Base-by-base conservation (phyloP, 352 stramenopile genomes). In the Globisporangium recalcitrans region DNA sequence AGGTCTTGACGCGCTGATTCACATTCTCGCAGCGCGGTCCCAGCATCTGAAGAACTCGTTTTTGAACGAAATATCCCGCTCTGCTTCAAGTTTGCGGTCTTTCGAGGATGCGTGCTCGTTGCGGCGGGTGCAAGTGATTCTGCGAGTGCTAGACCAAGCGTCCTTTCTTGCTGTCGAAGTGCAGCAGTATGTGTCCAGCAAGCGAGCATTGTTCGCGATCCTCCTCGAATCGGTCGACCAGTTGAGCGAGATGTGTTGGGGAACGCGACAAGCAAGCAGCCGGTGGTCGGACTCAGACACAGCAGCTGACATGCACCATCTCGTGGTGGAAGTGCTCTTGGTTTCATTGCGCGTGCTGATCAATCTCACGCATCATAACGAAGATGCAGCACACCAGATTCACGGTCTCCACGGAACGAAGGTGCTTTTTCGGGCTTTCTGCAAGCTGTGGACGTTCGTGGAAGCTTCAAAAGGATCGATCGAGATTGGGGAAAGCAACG, bases 321-420 rank as follows among this genome's bases (percentile, higher is more conserved):
- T 79, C 38, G 52, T 69, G 14, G 59, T 77, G 1, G 80, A 89
- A 5, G 72, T 80, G 0, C 64, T 89, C 10, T 52, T 88, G 19
- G 71, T 70, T 2, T 54, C 70, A 10, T 46, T 91, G 46, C 77
- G 82, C 13, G 77, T 92, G 21, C 38, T 92, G 14, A 85, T 92
- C 66, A 94, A 94, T 58, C 71, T 94, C 21, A 91, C 85, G 1
- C 85, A 94, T 44, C 80, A 89, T 59, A 91, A 86, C 21, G 51
- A 66, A 27, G 70, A 75, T 7, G 80, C 81, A 53, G 74, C 77
- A 21, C 53, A 10, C 0, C 70, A 87, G 22, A 63, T 94, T 8
- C 46, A 72, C 19, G 42, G 38, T 1, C 51, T 80, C 4, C 47
- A 64, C 13, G 82, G 85, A 0, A 89, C 78, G 54, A 49, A 67